Evolutionary conservation across 208 protist genomes (phyloP), one percentile per base, ranked within the genome.

Genomic region (Vickermania spadyakhi): DNA sequence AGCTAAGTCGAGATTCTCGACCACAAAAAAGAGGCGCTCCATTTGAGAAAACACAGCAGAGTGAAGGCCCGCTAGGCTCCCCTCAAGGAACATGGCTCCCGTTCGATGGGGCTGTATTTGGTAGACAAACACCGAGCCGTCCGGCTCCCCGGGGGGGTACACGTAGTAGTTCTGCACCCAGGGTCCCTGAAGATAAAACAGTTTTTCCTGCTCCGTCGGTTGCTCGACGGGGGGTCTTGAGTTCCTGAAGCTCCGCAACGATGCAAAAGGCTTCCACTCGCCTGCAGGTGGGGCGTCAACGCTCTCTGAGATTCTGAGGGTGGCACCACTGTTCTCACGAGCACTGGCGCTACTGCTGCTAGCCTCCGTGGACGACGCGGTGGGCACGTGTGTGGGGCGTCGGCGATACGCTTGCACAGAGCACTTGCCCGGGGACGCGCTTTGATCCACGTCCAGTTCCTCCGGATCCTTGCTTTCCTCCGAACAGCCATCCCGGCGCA

Each of bases 81-180:
- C 75, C 22, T 73, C 81, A 18, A 93, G 63, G 68, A 93, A 95
- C 49, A 92, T 72, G 4, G 83, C 84, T 1, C 85, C 89, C 1
- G 80, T 89, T 59, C 89, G 82, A 27, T 85, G 85, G 0, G 89
- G 85, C 56, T 95, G 89, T 14, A 79, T 76, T 58, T 91, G 81
- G 65, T 93, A 95, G 13, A 82, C 81, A 52, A 95, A 81, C 11
- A 78, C 81, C 51, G 81, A 69, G 13, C 81, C 78, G 30, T 83
- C 75, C 28, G 74, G 68, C 27, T 53, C 75, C 2, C 58, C 22
- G 22, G 58, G 60, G 1, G 84, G 83, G 71, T 82, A 91, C 45
- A 90, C 60, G 66, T 91, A 82, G 66, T 88, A 95, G 72, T 91
- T 68, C 2, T 85, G 82, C 41, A 95, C 75, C 86, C 89, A 95